A percentile compares a stretch with the other conserved stretches of the same genome.
Conservation (phyloP, 495 filamentous ascomycete genomes). For the Annulohypoxylon stygium region DNA sequence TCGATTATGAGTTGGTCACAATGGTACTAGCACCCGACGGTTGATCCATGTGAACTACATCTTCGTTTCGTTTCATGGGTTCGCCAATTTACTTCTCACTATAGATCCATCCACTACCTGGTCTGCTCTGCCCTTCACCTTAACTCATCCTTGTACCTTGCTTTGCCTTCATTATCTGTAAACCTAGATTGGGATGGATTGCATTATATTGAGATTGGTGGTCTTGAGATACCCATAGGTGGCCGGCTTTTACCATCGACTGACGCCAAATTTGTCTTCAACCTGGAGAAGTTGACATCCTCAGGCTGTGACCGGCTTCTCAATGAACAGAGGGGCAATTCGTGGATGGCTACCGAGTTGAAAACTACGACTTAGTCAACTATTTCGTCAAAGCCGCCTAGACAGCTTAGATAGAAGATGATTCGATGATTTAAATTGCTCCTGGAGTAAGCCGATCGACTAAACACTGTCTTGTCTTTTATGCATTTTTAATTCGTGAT, state of each 20-base stretch:
- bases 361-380: slow-evolving; percentile 1
- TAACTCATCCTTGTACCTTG: background rate
- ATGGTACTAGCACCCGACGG: background rate
- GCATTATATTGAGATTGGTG: slow-evolving; percentile 15
- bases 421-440: slow-evolving; percentile 29
- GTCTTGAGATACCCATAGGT: slow-evolving; percentile 26
- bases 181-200: slow-evolving; percentile 34
- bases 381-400: slow-evolving; percentile 2
- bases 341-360: slow-evolving; percentile 9
- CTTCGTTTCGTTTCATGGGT: background rate
- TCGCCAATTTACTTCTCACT: slow-evolving; percentile 6
- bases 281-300: background rate
- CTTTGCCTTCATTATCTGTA: slow-evolving; percentile 17
- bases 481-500: slow-evolving; percentile 28
- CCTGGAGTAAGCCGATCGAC: slow-evolving; percentile 1
- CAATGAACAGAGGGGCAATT: slow-evolving; percentile 4
- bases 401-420: slow-evolving; percentile 34
- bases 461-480: background rate
- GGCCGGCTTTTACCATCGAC: slow-evolving; percentile 4
- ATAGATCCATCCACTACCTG: background rate
- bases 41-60: background rate
- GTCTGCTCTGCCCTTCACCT: background rate
- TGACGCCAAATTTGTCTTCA: background rate
- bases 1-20: slow-evolving; percentile 41
- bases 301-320: background rate